Evolutionary conservation across 768 basidiomycete species (phyloP).

Genomic region (Trametes meyenii): DNA sequence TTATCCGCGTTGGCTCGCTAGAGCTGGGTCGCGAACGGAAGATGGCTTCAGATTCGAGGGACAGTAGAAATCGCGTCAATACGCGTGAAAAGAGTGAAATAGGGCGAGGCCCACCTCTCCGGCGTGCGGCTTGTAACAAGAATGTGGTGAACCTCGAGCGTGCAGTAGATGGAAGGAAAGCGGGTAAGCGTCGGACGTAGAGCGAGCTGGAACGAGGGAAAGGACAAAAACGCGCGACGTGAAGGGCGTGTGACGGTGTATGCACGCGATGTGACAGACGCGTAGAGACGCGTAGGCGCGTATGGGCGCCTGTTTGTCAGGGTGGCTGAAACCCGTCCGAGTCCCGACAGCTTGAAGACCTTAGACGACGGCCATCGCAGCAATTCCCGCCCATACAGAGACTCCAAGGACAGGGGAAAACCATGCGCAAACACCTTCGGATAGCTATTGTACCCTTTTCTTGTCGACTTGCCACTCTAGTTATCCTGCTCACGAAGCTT

Average conservation of each 20-base stretch:
- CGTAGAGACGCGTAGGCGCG: slow-evolving; percentile 16
- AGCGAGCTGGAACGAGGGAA: not conserved
- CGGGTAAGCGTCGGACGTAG: not conserved
- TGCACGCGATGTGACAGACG: slow-evolving; percentile 20
- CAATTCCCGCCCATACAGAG: not conserved
- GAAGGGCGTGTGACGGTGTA: slow-evolving; percentile 10
- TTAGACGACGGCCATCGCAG: not conserved
- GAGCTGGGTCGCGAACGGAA: not conserved
- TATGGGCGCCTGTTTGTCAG: not conserved
- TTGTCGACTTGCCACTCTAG: not conserved
- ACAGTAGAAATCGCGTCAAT: not conserved
- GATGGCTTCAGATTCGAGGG: not conserved
- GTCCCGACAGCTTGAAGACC: not conserved
- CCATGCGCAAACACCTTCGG: slow-evolving; percentile 16
- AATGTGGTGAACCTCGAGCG: not conserved
- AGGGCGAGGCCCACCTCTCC: not conserved
- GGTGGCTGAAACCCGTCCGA: slow-evolving; percentile 3
- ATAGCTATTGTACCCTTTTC: slow-evolving; percentile 20
- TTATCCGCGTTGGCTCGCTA: not conserved
- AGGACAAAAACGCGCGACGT: slow-evolving; percentile 20
- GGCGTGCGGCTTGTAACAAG: no score
- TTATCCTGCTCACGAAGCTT: not conserved
- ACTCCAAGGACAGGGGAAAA: slow-evolving; percentile 4
- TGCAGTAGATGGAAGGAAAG: not conserved
- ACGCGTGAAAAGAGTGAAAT: not conserved